Evolutionary conservation across 2,329 filamentous ascomycete species (phyloP).

Genomic region (Drechslerella stenobrocha): DNA sequence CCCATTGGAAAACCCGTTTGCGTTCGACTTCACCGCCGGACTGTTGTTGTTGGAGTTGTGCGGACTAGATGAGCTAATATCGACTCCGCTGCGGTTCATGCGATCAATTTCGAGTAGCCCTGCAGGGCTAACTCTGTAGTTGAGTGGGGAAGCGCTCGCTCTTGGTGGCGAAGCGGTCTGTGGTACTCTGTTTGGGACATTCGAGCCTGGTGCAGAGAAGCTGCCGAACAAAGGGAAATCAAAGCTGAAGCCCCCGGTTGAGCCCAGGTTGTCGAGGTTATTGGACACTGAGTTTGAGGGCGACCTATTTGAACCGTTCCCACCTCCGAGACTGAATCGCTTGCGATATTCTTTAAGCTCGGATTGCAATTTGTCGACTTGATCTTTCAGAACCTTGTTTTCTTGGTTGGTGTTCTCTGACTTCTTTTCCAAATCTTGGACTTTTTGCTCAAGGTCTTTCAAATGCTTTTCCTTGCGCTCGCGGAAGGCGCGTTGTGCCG

Average conservation of each 20-base stretch:
- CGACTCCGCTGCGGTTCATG: constrained; percentile 14
- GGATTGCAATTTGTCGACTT: constrained; percentile 81
- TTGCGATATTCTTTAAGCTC: constrained; percentile 92
- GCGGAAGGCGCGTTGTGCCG: constrained; percentile 87
- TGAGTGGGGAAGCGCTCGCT: constrained; percentile 31
- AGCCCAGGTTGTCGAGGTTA: constrained; percentile 55
- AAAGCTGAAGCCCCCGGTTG: constrained; percentile 70
- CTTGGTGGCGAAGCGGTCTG: constrained; percentile 26
- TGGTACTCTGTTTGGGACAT: constrained; percentile 21
- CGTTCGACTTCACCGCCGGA: constrained; percentile 56
- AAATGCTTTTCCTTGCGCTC: constrained; percentile 93
- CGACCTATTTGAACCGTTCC: constrained; percentile 55
- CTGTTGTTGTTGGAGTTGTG: constrained; percentile 53
- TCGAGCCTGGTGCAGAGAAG: constrained; percentile 56
- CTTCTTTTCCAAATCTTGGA: constrained; percentile 75
- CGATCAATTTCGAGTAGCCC: constrained; percentile 42
- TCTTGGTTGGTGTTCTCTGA: constrained; percentile 82
- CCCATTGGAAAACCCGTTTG: constrained; percentile 54
- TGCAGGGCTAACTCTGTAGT: constrained; percentile 38
- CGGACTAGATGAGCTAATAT: constrained; percentile 27
- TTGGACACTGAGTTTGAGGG: constrained; percentile 58
- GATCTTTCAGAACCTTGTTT: constrained; percentile 78
- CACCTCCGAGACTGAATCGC: constrained; percentile 66
- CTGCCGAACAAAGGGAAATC: constrained; percentile 93
- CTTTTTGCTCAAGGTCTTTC: constrained; percentile 79